Percentiles rank a stretch among this genome's conserved stretches.
Conservation (phyloP, 2,329 filamentous ascomycete species). For the Diaporthe caulivora region DNA sequence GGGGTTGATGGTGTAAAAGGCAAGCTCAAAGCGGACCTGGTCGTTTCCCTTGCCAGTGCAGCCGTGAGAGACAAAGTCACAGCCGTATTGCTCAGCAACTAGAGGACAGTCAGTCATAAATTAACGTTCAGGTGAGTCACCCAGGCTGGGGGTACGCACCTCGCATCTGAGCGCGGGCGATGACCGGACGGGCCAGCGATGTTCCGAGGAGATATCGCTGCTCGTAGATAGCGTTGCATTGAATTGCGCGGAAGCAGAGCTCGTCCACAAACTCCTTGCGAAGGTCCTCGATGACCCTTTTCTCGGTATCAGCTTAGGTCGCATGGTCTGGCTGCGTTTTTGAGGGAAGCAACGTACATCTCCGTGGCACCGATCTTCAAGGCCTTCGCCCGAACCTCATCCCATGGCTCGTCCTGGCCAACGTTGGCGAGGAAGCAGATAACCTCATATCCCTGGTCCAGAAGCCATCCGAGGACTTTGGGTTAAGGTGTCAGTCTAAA, state of each 20-base stretch:
- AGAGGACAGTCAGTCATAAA: constrained; percentile 43
- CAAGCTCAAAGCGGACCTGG: constrained; percentile 73
- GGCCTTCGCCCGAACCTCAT: constrained; percentile 79
- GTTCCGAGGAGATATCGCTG: constrained; percentile 63
- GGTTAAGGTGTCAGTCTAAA: constrained; percentile 13
- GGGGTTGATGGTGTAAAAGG: constrained; percentile 61
- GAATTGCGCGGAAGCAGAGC: constrained; percentile 83
- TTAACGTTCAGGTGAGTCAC: not conserved
- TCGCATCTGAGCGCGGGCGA: constrained; percentile 73
- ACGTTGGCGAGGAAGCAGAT: constrained; percentile 76
- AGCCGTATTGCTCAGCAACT: constrained; percentile 73
- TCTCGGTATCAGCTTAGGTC: constrained; percentile 31
- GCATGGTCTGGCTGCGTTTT: constrained; percentile 55
- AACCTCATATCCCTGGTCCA: constrained; percentile 70
- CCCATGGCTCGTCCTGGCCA: constrained; percentile 82
- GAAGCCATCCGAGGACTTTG: constrained; percentile 40
- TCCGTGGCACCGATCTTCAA: constrained; percentile 54
- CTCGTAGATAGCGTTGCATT: constrained; percentile 79
- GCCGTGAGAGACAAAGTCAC: constrained; percentile 63
- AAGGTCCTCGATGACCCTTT: constrained; percentile 69
- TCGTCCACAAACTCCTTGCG: constrained; percentile 83
- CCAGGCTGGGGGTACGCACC: constrained; percentile 13
- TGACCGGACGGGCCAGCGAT: constrained; percentile 76
- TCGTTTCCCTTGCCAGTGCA: constrained; percentile 67
- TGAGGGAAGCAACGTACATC: constrained; percentile 32